phyloP scores from a whole-genome alignment of 148 eudicot species.

The Amaranthus hypochondriacus region DNA sequence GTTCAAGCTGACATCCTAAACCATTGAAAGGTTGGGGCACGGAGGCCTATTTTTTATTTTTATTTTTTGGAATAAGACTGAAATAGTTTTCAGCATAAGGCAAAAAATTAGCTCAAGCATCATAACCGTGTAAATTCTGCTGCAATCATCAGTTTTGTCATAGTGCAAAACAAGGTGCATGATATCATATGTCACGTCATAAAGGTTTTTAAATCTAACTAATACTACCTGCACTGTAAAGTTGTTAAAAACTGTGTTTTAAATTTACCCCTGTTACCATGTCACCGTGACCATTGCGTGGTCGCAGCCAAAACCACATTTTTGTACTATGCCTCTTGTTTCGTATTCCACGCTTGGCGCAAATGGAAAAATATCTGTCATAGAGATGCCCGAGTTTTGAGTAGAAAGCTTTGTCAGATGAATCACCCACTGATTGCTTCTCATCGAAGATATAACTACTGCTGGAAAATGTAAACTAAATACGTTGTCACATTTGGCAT shows the following conservation, averaged over 20 bases:
- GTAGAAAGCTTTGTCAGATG: neutral
- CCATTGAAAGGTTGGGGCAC: neutral
- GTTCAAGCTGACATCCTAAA: neutral
- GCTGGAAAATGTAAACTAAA: constrained; percentile 1
- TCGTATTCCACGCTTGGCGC: neutral
- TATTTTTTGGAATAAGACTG: neutral
- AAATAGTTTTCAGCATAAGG: neutral
- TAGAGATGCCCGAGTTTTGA: neutral
- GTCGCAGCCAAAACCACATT: too few species aligned
- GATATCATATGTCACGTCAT: too few species aligned
- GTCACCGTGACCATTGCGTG: too few species aligned
- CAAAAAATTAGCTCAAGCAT: neutral
- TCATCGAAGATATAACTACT: neutral
- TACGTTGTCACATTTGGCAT: neutral
- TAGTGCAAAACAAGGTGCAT: too few species aligned
- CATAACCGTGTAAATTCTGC: neutral
- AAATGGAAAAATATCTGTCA: neutral
- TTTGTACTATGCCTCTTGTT: neutral
- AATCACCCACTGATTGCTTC: neutral
- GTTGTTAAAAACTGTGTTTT: too few species aligned
- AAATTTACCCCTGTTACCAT: too few species aligned
- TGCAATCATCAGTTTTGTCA: neutral
- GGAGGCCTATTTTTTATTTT: neutral
- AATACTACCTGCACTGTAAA: too few species aligned
- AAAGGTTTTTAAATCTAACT: too few species aligned